Evolutionary conservation across 768 basidiomycete species (phyloP), one percentile per base, ranked within the genome.

Genomic region (Trametes elegans): DNA sequence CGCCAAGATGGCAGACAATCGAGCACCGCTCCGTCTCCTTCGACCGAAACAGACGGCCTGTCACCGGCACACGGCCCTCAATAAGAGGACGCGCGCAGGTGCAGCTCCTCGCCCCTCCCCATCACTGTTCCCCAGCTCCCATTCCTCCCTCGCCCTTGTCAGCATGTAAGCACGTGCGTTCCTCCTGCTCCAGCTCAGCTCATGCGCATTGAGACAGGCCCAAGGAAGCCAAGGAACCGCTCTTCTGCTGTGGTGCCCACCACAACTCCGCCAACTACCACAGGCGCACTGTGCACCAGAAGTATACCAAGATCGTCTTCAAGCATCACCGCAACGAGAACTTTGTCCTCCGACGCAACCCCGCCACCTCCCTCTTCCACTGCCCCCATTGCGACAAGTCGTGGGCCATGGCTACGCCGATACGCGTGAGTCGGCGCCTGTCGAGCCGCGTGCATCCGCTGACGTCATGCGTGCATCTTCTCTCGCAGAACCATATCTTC

Each of bases 361-460:
- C 56, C 4, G 34, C 42, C 26, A 47, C 56, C 10, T 46, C 50
- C n/a, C 39, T 29, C 44, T 57, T 57, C 44, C 56, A 57, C 56
- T 57, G 56, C 31, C 50, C 50, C 18, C 43, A 57, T 23, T 57
- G 56, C 44, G 39, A 47, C 38, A 48, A 32, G 21, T 48, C 39
- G 13, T 55, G 46, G 45, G 45, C 53, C n/a, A 47, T 55, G 45
- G 45, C 53, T 8, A 48, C 39, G 3, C 45, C 45, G 3, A 34
- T 55, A 32, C 53, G 53, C 45, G 53, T 55, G 38, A 47, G 53
- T 55, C 5, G 31, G 31, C 39, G 38, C 24, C 9, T 31, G 21
- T 23, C 7, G 10, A n/a, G n/a, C n/a, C n/a, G 38, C 24, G 45
- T 47, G 26, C 32, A 18, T 10, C 2, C 13, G 35, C 38, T 47